A percentile compares a stretch with the other conserved stretches of the same genome.
Conservation (phyloP, 768 basidiomycete species). For the Imleria badia region DNA sequence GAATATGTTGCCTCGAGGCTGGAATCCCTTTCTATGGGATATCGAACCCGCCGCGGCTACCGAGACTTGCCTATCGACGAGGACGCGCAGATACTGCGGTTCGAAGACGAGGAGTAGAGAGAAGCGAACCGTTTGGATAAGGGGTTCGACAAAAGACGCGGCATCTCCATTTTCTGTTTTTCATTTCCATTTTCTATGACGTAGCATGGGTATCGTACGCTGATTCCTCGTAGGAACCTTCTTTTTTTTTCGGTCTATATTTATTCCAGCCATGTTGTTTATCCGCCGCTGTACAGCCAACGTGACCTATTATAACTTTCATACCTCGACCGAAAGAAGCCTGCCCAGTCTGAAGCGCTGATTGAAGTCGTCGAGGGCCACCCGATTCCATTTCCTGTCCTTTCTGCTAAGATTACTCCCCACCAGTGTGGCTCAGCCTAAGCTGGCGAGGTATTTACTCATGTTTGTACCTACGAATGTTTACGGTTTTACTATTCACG, state of each 20-base stretch:
- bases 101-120: conserved; percentile 71
- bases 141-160: background rate
- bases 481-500: too few species aligned
- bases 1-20: conserved; percentile 57
- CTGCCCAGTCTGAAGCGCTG: too few species aligned
- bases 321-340: too few species aligned
- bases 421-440: too few species aligned
- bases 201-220: conserved; percentile 2
- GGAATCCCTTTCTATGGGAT: conserved; percentile 37
- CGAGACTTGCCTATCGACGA: conserved; percentile 80
- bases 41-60: conserved; percentile 62
- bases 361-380: too few species aligned
- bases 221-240: background rate
- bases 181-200: background rate
- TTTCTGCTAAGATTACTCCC: too few species aligned
- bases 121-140: background rate
- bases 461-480: too few species aligned
- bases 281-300: too few species aligned
- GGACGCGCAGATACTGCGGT: conserved; percentile 82
- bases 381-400: too few species aligned
- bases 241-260: background rate
- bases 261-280: background rate
- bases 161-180: background rate
- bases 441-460: too few species aligned
- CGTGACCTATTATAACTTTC: too few species aligned